Percentiles rank a stretch among this genome's conserved stretches.
Conservation (phyloP, 2,329 filamentous ascomycete genomes). For the Fusarium sp. region DNA sequence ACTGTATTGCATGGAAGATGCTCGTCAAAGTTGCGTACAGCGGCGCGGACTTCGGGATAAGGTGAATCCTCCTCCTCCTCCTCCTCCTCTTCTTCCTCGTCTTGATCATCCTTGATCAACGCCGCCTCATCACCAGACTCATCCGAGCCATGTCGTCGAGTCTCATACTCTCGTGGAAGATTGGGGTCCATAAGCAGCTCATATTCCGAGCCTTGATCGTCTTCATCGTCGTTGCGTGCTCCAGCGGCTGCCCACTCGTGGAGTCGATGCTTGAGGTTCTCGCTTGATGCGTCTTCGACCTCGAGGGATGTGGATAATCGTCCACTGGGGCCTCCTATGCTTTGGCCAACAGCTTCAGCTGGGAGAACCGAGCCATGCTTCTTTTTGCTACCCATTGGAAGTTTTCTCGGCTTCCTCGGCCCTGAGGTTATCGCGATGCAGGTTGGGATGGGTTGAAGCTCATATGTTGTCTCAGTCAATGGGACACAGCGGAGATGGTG, state of each 20-base stretch:
- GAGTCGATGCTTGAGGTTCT: slow-evolving; percentile 47
- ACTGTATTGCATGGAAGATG: slow-evolving; percentile 72
- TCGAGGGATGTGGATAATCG: slow-evolving; percentile 44
- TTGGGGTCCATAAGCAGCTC: slow-evolving; percentile 66
- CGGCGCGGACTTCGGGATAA: slow-evolving; percentile 72
- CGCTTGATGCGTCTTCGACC: slow-evolving; percentile 34
- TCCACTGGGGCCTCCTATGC: slow-evolving; percentile 39
- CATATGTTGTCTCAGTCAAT: not conserved
- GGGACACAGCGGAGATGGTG: not conserved
- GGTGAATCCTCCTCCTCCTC: slow-evolving; percentile 60
- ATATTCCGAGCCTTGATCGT: slow-evolving; percentile 61
- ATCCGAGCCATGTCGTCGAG: slow-evolving; percentile 41
- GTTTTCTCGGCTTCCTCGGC: not conserved
- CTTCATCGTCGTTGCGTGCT: slow-evolving; percentile 52
- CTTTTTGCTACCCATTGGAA: slow-evolving; percentile 14
- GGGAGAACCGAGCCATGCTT: slow-evolving; percentile 13
- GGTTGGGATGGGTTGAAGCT: not conserved
- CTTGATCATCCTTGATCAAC: slow-evolving; percentile 45
- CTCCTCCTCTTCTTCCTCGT: slow-evolving; percentile 51
- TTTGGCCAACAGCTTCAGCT: slow-evolving; percentile 39
- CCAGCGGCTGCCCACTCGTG: slow-evolving; percentile 55
- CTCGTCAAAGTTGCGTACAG: slow-evolving; percentile 71
- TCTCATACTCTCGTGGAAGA: slow-evolving; percentile 55
- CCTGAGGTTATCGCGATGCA: not conserved
- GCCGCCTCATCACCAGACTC: slow-evolving; percentile 39